These are phyloP conservation scores for Pittosporum tobira DNA, from an alignment of 129 eudicot genomes.

Conservation along the genomic window DNA sequence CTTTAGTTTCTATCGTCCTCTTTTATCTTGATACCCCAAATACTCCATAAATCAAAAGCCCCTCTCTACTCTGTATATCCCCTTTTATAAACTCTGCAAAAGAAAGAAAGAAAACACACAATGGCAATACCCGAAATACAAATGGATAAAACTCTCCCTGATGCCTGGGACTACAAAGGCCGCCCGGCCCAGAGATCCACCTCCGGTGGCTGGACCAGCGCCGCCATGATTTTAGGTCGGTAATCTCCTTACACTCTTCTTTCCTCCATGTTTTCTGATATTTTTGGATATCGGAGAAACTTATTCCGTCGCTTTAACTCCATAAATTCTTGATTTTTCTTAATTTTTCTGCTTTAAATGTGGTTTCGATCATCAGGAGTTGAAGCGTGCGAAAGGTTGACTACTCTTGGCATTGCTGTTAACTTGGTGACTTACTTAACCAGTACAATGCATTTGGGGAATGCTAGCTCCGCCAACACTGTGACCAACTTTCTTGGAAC, in stretches of 20 bases:
- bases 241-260: background rate
- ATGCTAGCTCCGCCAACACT: constrained; percentile 78
- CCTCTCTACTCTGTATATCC: background rate
- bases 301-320: too few relatives aligned
- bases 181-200: constrained; percentile 50
- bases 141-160: constrained; percentile 43
- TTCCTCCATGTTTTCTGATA: background rate
- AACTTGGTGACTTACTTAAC: constrained; percentile 85
- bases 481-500: constrained; percentile 93
- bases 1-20: too few relatives aligned
- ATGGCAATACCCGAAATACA: constrained; percentile 51
- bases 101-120: constrained; percentile 14
- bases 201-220: constrained; percentile 87
- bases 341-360: too few relatives aligned
- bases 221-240: constrained; percentile 86
- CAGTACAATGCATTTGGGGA: constrained; percentile 82
- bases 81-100: background rate
- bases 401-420: constrained; percentile 86
- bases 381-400: constrained; percentile 79
- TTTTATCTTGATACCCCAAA: too few relatives aligned
- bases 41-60: too few relatives aligned
- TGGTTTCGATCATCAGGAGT: constrained; percentile 29
- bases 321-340: too few relatives aligned
- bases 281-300: too few relatives aligned
- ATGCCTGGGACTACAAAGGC: constrained; percentile 93